Evolutionary conservation across 2,329 filamentous ascomycete genomes (phyloP).

Genomic region (Hypoxylon sp.): DNA sequence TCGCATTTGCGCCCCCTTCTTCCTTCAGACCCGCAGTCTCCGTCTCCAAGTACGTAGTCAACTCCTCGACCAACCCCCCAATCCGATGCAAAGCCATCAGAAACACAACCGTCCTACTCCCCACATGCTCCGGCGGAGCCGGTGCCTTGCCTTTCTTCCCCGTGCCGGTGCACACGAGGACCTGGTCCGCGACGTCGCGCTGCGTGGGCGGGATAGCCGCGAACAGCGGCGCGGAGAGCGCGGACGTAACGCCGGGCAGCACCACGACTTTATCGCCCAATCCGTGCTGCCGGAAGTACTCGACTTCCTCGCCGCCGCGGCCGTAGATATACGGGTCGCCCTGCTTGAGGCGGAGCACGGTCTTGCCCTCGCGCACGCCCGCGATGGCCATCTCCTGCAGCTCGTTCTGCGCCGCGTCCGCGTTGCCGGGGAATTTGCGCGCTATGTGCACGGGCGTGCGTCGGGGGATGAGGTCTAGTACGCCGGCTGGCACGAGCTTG

Average conservation of each 20-base stretch:
- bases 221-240: slow-evolving; percentile 88
- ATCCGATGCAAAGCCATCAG: slow-evolving; percentile 96
- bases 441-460: slow-evolving; percentile 92
- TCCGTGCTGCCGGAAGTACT: slow-evolving; percentile 82
- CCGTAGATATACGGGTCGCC: slow-evolving; percentile 98
- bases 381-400: slow-evolving; percentile 83
- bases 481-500: slow-evolving; percentile 86
- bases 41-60: slow-evolving; percentile 66
- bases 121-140: slow-evolving; percentile 82
- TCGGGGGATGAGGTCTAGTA: slow-evolving; percentile 91
- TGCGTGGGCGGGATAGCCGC: slow-evolving; percentile 91
- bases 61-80: slow-evolving; percentile 77
- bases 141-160: slow-evolving; percentile 90
- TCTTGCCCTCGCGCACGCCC: slow-evolving; percentile 76
- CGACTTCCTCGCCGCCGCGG: slow-evolving; percentile 91
- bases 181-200: slow-evolving; percentile 89
- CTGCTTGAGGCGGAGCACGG: slow-evolving; percentile 92
- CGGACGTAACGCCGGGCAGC: slow-evolving; percentile 91
- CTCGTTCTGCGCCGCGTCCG: slow-evolving; percentile 92
- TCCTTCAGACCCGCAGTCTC: slow-evolving; percentile 31
- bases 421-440: slow-evolving; percentile 97
- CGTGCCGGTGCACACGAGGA: slow-evolving; percentile 96
- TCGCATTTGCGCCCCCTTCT: slow-evolving; percentile 37
- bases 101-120: slow-evolving; percentile 88
- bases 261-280: slow-evolving; percentile 76